A percentile compares a stretch with the other conserved stretches of the same genome.
These are phyloP conservation scores for Fraxinus nigra DNA, from an alignment of 305 asterid genomes.

Conservation along the genomic window DNA sequence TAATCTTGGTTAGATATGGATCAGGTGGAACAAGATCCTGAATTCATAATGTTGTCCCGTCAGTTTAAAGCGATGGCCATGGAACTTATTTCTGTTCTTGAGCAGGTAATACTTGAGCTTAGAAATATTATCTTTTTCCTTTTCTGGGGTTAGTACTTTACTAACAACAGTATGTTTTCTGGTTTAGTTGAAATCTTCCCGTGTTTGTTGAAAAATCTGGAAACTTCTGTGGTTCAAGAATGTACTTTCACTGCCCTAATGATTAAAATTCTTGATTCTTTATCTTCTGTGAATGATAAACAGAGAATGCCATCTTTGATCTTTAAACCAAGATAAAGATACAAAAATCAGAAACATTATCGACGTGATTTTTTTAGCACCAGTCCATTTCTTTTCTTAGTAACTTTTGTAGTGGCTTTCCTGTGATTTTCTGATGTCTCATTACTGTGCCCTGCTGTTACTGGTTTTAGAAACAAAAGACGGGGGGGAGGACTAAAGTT, in stretches of 20 bases:
- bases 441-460: not conserved
- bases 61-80: constrained; percentile 91
- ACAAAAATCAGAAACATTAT: not conserved
- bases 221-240: not conserved
- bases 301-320: not conserved
- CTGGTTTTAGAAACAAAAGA: constrained; percentile 81
- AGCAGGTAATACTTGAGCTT: constrained; percentile 63
- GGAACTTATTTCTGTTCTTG: constrained; percentile 94
- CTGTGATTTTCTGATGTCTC: not conserved
- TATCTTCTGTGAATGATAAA: not conserved
- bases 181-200: not conserved
- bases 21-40: constrained; percentile 93
- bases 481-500: constrained; percentile 88
- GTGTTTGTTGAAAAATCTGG: not conserved
- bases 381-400: constrained; percentile 8
- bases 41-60: constrained; percentile 78
- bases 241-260: not conserved
- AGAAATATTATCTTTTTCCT: not conserved
- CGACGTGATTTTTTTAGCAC: not conserved
- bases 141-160: not conserved
- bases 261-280: not conserved
- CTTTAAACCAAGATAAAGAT: not conserved
- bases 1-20: constrained; percentile 74
- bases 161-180: not conserved
- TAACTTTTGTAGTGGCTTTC: not conserved